Base-by-base conservation (phyloP, 2,329 filamentous ascomycete species). In the Neonectria faginata region DNA sequence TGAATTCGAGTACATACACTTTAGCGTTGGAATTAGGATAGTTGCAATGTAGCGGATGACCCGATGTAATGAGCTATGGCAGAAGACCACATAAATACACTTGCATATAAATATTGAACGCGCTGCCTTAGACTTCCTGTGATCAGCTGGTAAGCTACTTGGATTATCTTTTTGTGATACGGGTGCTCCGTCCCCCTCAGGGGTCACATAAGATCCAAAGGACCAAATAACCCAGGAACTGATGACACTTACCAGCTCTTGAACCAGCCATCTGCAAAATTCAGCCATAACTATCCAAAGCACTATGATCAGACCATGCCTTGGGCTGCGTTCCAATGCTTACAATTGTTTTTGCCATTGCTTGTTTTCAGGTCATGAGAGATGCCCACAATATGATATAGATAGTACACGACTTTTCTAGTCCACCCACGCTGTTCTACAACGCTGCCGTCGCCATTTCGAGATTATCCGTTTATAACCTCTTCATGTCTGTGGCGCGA, bases 401-500 rank as follows among this genome's bases (percentile, higher is more conserved):
- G 62, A 74, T 74, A 71, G 68, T 75, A 76, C 72, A 77, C 70
- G 66, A 72, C 69, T 72, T 65, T 44, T 53, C 55, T 54, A 68
- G 66, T 67, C 71, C 63, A 57, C 47, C 62, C 63, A 51, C 65
- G 29, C 57, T 69, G 60, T 66, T 69, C 62, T 62, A 71, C 65
- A 64, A 36, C 62, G 52, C 58, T 51, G 27, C 41, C 42, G 42
- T 44, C 54, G 50, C 11, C 7, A 36, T 54, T 36, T 52, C 36
- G 22, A 58, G 48, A 39, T 33, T n/a, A 12, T 25, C 44, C 31
- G 48, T 65, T 80, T 79, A 88, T 84, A 87, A 78, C 74, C 85
- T 83, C 74, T 82, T 74, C 71, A 78, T 77, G 67, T 85, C 86
- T 16, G 79, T 79, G 63, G 82, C 80, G 62, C 86, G 78, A 51